A percentile compares a stretch with the other conserved stretches of the same genome.
Evolutionary conservation across 1,284 basidiomycete species (phyloP).

Genomic region (Veloboletus limbatus): DNA sequence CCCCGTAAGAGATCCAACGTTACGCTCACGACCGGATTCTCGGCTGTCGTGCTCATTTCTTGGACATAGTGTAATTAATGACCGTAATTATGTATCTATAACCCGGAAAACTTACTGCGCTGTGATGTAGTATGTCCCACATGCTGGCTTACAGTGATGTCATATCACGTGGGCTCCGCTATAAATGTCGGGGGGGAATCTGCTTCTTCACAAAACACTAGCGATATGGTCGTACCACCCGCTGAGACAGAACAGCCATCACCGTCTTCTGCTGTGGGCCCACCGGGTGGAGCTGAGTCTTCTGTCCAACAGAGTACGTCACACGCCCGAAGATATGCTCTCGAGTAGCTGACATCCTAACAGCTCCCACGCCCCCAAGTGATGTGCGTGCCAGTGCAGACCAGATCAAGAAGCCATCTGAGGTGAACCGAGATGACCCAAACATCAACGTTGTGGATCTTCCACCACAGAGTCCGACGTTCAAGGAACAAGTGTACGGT

Average conservation of each 20-base stretch:
- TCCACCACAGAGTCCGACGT: slow-evolving; percentile 35
- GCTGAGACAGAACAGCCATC: slow-evolving; percentile 1
- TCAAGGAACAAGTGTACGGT: slow-evolving; percentile 51
- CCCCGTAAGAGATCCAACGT: not conserved
- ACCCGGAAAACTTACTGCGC: no score
- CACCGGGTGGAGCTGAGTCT: slow-evolving; percentile 27
- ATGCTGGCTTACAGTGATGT: no score
- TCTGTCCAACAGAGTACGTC: slow-evolving; percentile 39
- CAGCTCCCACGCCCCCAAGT: slow-evolving; percentile 36
- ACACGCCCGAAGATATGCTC: not conserved
- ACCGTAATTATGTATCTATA: not conserved
- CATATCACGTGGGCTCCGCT: slow-evolving; percentile 26
- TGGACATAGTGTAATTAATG: no score
- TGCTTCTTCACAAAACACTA: not conserved
- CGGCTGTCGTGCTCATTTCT: not conserved
- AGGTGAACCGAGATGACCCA: slow-evolving; percentile 29
- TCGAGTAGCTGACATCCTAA: not conserved
- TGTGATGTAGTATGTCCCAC: no score
- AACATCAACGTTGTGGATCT: slow-evolving; percentile 26
- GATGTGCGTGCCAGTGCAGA: slow-evolving; percentile 33
- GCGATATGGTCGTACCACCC: not conserved
- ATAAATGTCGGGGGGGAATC: not conserved
- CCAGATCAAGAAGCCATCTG: slow-evolving; percentile 26
- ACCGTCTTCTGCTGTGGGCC: slow-evolving; percentile 28
- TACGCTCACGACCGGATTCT: not conserved